These are phyloP conservation scores for Phytopythium montanum DNA, from an alignment of 352 stramenopile species.

Conservation along the genomic window DNA sequence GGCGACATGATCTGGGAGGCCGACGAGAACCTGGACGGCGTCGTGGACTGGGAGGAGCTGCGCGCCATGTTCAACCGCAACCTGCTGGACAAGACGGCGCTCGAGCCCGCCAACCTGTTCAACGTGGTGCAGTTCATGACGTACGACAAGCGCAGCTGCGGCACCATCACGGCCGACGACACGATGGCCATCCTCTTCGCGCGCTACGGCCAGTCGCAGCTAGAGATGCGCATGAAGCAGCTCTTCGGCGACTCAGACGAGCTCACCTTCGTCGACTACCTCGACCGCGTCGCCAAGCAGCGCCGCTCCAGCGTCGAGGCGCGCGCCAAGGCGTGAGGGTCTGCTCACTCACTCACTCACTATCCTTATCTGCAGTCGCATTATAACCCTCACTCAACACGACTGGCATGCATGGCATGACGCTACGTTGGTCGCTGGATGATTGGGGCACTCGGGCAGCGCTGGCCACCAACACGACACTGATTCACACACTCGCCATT, in stretches of 20 bases:
- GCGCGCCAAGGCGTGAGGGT: conserved; percentile 35
- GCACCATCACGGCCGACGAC: conserved; percentile 94
- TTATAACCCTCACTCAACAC: not conserved
- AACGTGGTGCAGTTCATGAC: conserved; percentile 98
- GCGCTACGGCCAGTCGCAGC: conserved; percentile 83
- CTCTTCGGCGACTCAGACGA: conserved; percentile 88
- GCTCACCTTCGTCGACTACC: conserved; percentile 75
- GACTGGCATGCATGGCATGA: not conserved
- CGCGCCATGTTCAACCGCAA: conserved; percentile 97
- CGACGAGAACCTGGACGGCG: conserved; percentile 96
- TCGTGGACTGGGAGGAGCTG: conserved; percentile 95
- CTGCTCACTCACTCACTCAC: too few relatives aligned
- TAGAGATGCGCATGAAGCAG: conserved; percentile 90
- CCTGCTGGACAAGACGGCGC: conserved; percentile 92
- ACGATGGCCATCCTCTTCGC: conserved; percentile 98
- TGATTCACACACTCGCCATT: not conserved
- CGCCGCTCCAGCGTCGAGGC: conserved; percentile 59
- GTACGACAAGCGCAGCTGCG: conserved; percentile 95
- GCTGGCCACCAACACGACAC: not conserved
- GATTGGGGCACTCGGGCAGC: not conserved
- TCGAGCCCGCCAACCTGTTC: conserved; percentile 95
- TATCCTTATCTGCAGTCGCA: not conserved
- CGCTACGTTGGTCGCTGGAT: not conserved
- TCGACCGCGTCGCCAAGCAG: conserved; percentile 73
- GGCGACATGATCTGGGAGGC: conserved; percentile 98